Base-by-base conservation (phyloP, 257 asterid genomes). In the Nicotiana paniculata region DNA sequence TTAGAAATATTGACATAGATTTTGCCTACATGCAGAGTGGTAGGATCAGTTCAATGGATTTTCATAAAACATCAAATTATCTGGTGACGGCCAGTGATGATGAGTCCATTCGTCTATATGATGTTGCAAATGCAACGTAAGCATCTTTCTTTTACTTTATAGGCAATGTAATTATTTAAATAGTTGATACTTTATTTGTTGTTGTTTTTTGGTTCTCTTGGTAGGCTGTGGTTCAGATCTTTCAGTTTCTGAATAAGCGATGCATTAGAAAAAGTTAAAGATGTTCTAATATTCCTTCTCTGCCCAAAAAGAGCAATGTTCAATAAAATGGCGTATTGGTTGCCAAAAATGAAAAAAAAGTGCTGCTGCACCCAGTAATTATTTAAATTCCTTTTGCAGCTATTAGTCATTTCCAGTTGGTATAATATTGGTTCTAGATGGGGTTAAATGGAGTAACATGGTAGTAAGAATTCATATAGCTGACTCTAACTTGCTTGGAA, bases 31-130 rank as follows among this genome's bases (percentile, higher is more conserved):
- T 85, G 89, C 94, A 96, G 99, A 96, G 89, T 87, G 97, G 98
- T 69, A 90, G 98, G 86, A 96, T 96, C 77, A 96, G 98, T 90
- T 96, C 99, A 28, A 93, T 93, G 99, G 99, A 96, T 89, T 96
- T 93, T 83, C 98, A 94, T 59, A 94, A 89, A 89, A 89, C 96
- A 39, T 90, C 97, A 81, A 91, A 81, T 90, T 92, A 86, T 88
- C 85, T 96, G 91, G 98, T 96, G 48, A 96, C 98, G 61, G 98
- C 99, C 66, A 92, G 99, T 84, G 98, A 93, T 83, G 98, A 93
- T 84, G 99, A 96, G 86, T 94, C 98, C 55, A 93, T 96, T 72
- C 97, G 98, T 82, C 90, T 96, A 62, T 96, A 96, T 77, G 98
- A 94, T 87, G 97, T 93, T 17, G 86, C 97, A 26, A 93, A 84